phyloP scores from a whole-genome alignment of 441 rosid species.

The Erysimum cheiri region DNA sequence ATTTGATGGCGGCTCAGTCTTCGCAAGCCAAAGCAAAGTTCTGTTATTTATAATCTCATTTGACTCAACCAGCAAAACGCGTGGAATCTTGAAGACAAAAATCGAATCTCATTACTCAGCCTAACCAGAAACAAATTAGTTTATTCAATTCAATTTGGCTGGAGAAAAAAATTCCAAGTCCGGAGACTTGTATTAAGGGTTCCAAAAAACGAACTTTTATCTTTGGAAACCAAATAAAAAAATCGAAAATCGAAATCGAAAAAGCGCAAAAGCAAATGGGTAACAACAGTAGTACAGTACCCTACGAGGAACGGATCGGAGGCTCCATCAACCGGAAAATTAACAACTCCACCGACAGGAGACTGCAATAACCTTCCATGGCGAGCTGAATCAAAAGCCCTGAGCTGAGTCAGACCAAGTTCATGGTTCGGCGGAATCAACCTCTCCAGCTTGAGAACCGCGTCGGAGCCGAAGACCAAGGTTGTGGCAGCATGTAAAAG shows the following conservation, averaged over 20 bases:
- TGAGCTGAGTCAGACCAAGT: slow-evolving; percentile 44
- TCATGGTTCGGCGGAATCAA: slow-evolving; percentile 45
- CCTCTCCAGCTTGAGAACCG: slow-evolving; percentile 46
- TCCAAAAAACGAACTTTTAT: slow-evolving; percentile 9
- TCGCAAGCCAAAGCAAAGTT: slow-evolving; percentile 20
- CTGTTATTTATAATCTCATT: not conserved
- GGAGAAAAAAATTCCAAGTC: not conserved
- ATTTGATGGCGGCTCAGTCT: not conserved
- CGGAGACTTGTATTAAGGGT: not conserved
- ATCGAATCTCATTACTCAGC: slow-evolving; percentile 19
- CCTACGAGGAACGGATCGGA: slow-evolving; percentile 50
- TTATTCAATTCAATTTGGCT: not conserved
- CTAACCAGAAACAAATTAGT: slow-evolving; percentile 10
- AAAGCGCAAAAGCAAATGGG: slow-evolving; percentile 9
- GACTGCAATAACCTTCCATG: slow-evolving; percentile 48
- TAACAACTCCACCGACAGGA: slow-evolving; percentile 47
- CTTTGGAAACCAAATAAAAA: not conserved
- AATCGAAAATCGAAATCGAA: slow-evolving; percentile 22
- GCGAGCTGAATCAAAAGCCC: slow-evolving; percentile 48
- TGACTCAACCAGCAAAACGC: not conserved
- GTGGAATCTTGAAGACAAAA: slow-evolving; percentile 18
- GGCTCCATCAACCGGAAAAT: slow-evolving; percentile 43
- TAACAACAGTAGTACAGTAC: slow-evolving; percentile 30
- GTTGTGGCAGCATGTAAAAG: slow-evolving; percentile 26
- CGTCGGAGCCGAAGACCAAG: slow-evolving; percentile 24